These are phyloP conservation scores for Apiospora hydei DNA, from an alignment of 2,329 filamentous ascomycete species.

Conservation along the genomic window DNA sequence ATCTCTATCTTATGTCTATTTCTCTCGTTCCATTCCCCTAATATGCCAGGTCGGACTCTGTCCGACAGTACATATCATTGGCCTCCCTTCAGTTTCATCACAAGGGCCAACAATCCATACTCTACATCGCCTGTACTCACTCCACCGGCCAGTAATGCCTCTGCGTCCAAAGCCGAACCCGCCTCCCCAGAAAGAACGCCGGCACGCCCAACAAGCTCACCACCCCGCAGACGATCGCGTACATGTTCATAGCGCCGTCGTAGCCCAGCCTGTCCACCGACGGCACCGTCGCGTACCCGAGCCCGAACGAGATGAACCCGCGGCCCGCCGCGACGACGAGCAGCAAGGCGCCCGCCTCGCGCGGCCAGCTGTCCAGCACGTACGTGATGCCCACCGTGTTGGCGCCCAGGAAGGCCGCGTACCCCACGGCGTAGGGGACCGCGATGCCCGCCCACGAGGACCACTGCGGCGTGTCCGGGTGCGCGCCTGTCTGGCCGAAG, in stretches of 20 bases:
- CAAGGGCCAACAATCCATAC: neutral
- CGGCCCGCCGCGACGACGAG: conserved; percentile 36
- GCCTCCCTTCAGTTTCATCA: neutral
- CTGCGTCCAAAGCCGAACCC: neutral
- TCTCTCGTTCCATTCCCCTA: neutral
- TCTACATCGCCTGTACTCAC: neutral
- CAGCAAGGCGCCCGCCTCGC: conserved; percentile 38
- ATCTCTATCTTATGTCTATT: neutral
- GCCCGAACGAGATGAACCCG: conserved; percentile 37
- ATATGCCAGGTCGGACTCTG: no score
- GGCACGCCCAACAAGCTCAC: conserved; percentile 15
- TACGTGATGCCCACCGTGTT: conserved; percentile 40
- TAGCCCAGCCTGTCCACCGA: conserved; percentile 32
- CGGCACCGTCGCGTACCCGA: conserved; percentile 36
- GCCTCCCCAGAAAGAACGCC: conserved; percentile 24
- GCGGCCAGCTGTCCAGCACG: conserved; percentile 39
- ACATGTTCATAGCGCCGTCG: conserved; percentile 35
- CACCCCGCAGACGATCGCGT: conserved; percentile 33
- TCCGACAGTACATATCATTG: no score
- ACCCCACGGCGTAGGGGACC: conserved; percentile 32
- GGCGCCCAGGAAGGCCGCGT: conserved; percentile 38
- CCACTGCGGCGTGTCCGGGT: conserved; percentile 43
- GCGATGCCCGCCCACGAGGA: conserved; percentile 34
- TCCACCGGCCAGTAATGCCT: conserved; percentile 20
- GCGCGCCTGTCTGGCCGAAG: conserved; percentile 25